Conservation (phyloP, 805 yeast genomes). For the Schwanniomyces occidentalis region DNA sequence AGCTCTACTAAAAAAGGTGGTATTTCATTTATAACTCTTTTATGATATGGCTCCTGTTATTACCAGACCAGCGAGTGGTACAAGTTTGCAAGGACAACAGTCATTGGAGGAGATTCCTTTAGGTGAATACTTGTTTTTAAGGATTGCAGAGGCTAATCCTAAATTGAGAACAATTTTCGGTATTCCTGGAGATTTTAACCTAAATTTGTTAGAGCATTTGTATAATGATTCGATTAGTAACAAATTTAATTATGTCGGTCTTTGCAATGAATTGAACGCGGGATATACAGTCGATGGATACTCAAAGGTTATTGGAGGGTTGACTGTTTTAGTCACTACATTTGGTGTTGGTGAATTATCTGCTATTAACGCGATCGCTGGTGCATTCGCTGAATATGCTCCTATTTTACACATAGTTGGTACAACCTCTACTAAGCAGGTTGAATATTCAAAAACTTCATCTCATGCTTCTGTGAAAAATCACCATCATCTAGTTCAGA, state of each 20-base stretch:
- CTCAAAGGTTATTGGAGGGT: conserved; percentile 57
- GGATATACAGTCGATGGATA: conserved; percentile 93
- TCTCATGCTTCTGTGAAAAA: conserved; percentile 18
- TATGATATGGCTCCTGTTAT: conserved; percentile 5
- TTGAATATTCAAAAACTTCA: conserved; percentile 18
- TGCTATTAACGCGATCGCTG: conserved; percentile 80
- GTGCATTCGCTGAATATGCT: conserved; percentile 78
- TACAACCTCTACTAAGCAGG: conserved; percentile 36
- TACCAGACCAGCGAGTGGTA: conserved; percentile 3
- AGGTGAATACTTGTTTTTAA: conserved; percentile 64
- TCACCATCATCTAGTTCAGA: conserved; percentile 63
- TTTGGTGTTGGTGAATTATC: conserved; percentile 90
- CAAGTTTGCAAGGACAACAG: neutral
- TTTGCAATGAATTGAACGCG: conserved; percentile 85
- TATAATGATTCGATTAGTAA: conserved; percentile 44
- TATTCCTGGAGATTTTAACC: conserved; percentile 78
- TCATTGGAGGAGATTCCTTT: conserved; percentile 42
- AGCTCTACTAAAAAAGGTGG: too few species aligned
- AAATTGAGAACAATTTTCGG: conserved; percentile 59
- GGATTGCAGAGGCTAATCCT: conserved; percentile 56
- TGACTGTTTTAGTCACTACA: conserved; percentile 68
- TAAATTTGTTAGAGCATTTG: conserved; percentile 65
- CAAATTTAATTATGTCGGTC: conserved; percentile 69
- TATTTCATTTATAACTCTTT: too few species aligned
- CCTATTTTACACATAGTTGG: conserved; percentile 88